Evolutionary conservation across 2,329 filamentous ascomycete genomes (phyloP).

Genomic region (Incumbomyces delicatus): DNA sequence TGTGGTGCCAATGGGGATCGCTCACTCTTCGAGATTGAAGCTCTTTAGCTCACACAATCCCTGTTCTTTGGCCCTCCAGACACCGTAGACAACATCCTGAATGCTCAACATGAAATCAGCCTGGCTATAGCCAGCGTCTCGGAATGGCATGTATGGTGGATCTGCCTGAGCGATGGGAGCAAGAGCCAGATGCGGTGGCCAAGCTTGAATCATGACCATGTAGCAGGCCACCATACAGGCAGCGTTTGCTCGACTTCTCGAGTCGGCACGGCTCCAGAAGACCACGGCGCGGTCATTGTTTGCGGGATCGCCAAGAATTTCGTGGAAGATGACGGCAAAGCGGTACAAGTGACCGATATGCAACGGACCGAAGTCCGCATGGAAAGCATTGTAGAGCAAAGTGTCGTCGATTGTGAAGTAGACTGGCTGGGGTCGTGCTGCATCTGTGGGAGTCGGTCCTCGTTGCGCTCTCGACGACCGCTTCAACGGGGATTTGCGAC

Average conservation of each 20-base stretch:
- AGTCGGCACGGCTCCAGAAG: constrained; percentile 89
- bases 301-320: constrained; percentile 81
- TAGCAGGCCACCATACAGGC: constrained; percentile 93
- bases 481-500: constrained; percentile 62
- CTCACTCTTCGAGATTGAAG: constrained; percentile 83
- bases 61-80: constrained; percentile 98
- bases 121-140: constrained; percentile 95
- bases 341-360: constrained; percentile 96
- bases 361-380: constrained; percentile 94
- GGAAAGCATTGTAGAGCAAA: constrained; percentile 94
- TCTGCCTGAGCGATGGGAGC: constrained; percentile 95
- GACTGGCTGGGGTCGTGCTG: constrained; percentile 55
- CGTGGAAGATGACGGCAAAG: constrained; percentile 91
- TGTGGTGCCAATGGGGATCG: constrained; percentile 9
- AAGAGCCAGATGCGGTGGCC: constrained; percentile 90
- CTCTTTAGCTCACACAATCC: constrained; percentile 82
- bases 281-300: constrained; percentile 86
- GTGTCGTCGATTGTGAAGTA: constrained; percentile 94
- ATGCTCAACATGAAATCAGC: constrained; percentile 93
- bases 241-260: constrained; percentile 79
- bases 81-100: constrained; percentile 94
- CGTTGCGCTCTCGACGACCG: constrained; percentile 57
- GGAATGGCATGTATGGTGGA: constrained; percentile 96
- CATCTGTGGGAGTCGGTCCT: constrained; percentile 39
- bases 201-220: constrained; percentile 96